phyloP scores from a whole-genome alignment of 2,329 filamentous ascomycete species.

The Lachnellula willkommii region DNA sequence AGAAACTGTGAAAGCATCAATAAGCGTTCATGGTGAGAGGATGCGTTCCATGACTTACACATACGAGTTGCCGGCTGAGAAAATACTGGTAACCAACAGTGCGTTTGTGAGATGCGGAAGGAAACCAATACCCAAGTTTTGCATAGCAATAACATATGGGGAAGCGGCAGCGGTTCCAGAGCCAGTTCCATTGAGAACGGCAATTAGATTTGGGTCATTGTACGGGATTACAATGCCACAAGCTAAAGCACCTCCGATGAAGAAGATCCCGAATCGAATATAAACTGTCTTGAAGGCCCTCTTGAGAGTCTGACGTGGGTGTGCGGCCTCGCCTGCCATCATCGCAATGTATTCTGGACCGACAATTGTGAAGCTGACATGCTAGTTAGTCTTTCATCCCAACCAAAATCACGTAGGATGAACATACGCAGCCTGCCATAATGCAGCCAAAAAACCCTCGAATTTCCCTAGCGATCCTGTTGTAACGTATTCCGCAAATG shows the following conservation, averaged over 20 bases:
- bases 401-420: neutral
- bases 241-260: slow-evolving; percentile 61
- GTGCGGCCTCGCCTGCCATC: slow-evolving; percentile 64
- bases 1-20: slow-evolving; percentile 39
- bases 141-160: slow-evolving; percentile 54
- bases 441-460: slow-evolving; percentile 59
- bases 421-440: slow-evolving; percentile 41
- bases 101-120: slow-evolving; percentile 66
- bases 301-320: slow-evolving; percentile 59
- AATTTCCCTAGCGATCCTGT: slow-evolving; percentile 62
- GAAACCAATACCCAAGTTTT: slow-evolving; percentile 57
- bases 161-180: slow-evolving; percentile 41
- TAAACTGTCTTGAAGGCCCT: slow-evolving; percentile 69
- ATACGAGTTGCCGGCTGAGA: slow-evolving; percentile 56
- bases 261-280: slow-evolving; percentile 66
- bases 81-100: slow-evolving; percentile 59
- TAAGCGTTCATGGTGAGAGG: neutral
- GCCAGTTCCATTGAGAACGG: slow-evolving; percentile 30
- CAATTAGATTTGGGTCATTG: slow-evolving; percentile 52
- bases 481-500: slow-evolving; percentile 57
- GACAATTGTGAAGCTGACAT: slow-evolving; percentile 20
- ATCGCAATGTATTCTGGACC: slow-evolving; percentile 58
- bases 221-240: slow-evolving; percentile 63
- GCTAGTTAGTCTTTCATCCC: neutral
- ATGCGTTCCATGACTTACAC: slow-evolving; percentile 28